These are phyloP conservation scores for Middelhovenomyces tepae DNA, from an alignment of 805 yeast genomes.

Conservation along the genomic window DNA sequence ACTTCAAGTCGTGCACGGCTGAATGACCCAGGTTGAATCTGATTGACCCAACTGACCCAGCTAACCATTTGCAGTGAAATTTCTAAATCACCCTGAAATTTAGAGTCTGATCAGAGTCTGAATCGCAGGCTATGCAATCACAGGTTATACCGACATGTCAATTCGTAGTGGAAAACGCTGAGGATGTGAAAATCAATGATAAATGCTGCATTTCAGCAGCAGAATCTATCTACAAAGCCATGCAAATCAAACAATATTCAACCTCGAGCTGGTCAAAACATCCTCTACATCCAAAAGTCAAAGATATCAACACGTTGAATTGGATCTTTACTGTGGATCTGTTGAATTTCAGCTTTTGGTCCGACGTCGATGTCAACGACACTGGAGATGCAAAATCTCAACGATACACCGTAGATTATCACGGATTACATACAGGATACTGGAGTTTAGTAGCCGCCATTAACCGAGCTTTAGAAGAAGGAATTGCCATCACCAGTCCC, in stretches of 20 bases:
- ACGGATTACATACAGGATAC: slow-evolving; percentile 34
- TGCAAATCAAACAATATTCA: slow-evolving; percentile 25
- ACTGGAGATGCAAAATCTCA: slow-evolving; percentile 23
- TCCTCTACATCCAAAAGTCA: slow-evolving; percentile 25
- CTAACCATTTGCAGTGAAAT: too few relatives aligned
- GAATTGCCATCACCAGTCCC: slow-evolving; percentile 31
- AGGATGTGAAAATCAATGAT: slow-evolving; percentile 24
- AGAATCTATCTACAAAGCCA: slow-evolving; percentile 17
- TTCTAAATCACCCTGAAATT: too few relatives aligned
- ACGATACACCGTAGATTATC: slow-evolving; percentile 28
- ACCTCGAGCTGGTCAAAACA: slow-evolving; percentile 32
- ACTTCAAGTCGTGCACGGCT: too few relatives aligned
- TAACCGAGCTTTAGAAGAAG: slow-evolving; percentile 33
- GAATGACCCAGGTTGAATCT: too few relatives aligned
- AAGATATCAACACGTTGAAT: slow-evolving; percentile 18
- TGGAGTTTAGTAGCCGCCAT: slow-evolving; percentile 38
- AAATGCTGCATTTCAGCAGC: slow-evolving; percentile 28
- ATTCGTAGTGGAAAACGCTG: slow-evolving; percentile 13
- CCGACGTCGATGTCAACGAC: slow-evolving; percentile 26
- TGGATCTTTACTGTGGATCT: slow-evolving; percentile 37
- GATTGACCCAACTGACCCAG: too few relatives aligned
- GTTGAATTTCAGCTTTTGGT: slow-evolving; percentile 38
- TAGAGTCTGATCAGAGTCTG: too few relatives aligned
- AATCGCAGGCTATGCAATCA: too few relatives aligned
- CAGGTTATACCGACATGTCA: background rate